Evolutionary conservation across 2,329 filamentous ascomycete species (phyloP).

Genomic region (Claviceps digitariae): DNA sequence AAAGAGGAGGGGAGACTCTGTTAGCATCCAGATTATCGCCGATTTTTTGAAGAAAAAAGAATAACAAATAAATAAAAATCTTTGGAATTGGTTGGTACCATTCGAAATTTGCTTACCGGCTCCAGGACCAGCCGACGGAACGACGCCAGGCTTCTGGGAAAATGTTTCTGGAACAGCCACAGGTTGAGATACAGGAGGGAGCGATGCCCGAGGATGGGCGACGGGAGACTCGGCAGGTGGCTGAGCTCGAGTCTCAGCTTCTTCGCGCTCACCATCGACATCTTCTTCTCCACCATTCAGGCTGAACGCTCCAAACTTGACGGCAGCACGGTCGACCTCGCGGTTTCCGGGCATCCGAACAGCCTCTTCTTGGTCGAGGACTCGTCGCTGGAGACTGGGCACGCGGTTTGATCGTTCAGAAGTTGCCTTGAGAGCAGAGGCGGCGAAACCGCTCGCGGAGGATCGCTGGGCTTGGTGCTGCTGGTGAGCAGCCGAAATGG

Average conservation of each 20-base stretch:
- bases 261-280: conserved; percentile 87
- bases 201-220: conserved; percentile 68
- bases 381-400: conserved; percentile 69
- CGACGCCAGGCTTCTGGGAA: conserved; percentile 39
- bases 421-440: conserved; percentile 72
- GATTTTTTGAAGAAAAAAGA: too few species aligned
- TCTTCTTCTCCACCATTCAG: conserved; percentile 74
- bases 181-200: conserved; percentile 58
- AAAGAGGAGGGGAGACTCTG: conserved; percentile 5
- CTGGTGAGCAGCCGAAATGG: conserved; percentile 49
- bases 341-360: conserved; percentile 98
- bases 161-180: conserved; percentile 42
- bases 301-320: conserved; percentile 94
- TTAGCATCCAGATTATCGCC: conserved; percentile 7
- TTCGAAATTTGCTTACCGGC: conserved; percentile 15
- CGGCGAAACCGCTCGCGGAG: conserved; percentile 54
- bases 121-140: conserved; percentile 16
- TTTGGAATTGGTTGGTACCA: too few species aligned
- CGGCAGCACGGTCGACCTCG: conserved; percentile 80
- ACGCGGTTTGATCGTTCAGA: conserved; percentile 49
- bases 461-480: conserved; percentile 42
- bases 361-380: conserved; percentile 91
- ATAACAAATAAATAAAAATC: too few species aligned
- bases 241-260: conserved; percentile 86
- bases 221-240: conserved; percentile 88